phyloP scores from a whole-genome alignment of 331 rosid genomes.

The Rosa hybrid region DNA sequence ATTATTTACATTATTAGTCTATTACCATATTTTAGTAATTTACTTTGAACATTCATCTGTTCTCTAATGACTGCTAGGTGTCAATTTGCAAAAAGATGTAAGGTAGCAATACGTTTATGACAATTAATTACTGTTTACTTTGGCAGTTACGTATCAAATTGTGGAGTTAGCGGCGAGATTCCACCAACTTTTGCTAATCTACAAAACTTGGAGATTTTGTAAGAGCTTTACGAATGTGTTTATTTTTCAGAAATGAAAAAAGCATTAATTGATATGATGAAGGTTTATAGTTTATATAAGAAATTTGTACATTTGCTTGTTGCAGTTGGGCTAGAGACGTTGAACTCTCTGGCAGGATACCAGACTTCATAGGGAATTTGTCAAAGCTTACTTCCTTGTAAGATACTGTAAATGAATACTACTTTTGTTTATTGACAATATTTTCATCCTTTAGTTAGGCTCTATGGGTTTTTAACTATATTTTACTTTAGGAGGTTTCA shows the following conservation, averaged over 20 bases:
- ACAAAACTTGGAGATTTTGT: conserved; percentile 46
- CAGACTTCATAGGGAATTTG: conserved; percentile 77
- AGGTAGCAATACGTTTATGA: not conserved
- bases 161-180: conserved; percentile 75
- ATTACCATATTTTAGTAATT: not conserved
- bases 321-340: conserved; percentile 67
- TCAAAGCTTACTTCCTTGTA: conserved; percentile 59
- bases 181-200: conserved; percentile 69
- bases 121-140: conserved; percentile 18
- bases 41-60: not conserved
- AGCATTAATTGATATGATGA: not conserved
- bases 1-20: not conserved
- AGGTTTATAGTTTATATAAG: not conserved
- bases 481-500: conserved; percentile 62
- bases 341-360: conserved; percentile 64
- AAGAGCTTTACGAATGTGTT: conserved; percentile 29
- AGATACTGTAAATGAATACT: conserved; percentile 28
- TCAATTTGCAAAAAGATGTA: not conserved
- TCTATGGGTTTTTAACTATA: not conserved
- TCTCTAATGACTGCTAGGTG: not conserved
- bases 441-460: not conserved
- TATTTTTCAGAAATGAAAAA: not conserved
- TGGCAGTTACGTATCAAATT: conserved; percentile 58
- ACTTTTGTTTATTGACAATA: not conserved
- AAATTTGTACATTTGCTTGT: conserved; percentile 9